Evolutionary conservation across 129 eudicot genomes (phyloP).

Genomic region (Ambrosia artemisiifolia): DNA sequence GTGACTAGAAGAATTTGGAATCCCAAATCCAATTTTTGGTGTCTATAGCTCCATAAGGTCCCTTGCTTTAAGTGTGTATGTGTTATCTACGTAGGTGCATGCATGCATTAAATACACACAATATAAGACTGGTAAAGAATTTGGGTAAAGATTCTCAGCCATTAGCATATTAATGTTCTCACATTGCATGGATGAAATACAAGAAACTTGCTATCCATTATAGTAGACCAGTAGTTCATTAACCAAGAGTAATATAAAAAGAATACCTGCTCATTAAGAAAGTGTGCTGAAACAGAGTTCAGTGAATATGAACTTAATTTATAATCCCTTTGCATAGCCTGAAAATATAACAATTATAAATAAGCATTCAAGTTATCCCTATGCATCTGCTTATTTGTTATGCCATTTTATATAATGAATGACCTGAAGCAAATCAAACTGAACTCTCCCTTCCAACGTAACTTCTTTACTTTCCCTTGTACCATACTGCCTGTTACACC

Average conservation of each 20-base stretch:
- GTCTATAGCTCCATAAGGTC: neutral
- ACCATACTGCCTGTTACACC: slow-evolving; percentile 71
- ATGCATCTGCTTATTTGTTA: slow-evolving; percentile 6
- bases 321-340: slow-evolving; percentile 97
- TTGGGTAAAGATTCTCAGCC: neutral
- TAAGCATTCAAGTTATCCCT: slow-evolving; percentile 17
- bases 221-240: neutral
- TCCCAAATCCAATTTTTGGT: neutral
- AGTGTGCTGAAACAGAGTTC: slow-evolving; percentile 98
- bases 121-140: neutral
- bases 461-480: slow-evolving; percentile 98
- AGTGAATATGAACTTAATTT: slow-evolving; percentile 93
- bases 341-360: slow-evolving; percentile 21
- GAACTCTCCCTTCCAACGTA: slow-evolving; percentile 92
- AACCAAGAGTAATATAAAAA: slow-evolving; percentile 7
- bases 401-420: neutral
- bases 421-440: slow-evolving; percentile 98
- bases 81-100: neutral
- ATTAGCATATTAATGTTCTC: slow-evolving; percentile 5
- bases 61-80: neutral
- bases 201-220: neutral
- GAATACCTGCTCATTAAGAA: slow-evolving; percentile 86
- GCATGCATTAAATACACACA: neutral
- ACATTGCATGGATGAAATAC: neutral
- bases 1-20: neutral